phyloP scores from a whole-genome alignment of 225 moss, liverwort and hornwort genomes.

The Pseudisothecium myosuroides region DNA sequence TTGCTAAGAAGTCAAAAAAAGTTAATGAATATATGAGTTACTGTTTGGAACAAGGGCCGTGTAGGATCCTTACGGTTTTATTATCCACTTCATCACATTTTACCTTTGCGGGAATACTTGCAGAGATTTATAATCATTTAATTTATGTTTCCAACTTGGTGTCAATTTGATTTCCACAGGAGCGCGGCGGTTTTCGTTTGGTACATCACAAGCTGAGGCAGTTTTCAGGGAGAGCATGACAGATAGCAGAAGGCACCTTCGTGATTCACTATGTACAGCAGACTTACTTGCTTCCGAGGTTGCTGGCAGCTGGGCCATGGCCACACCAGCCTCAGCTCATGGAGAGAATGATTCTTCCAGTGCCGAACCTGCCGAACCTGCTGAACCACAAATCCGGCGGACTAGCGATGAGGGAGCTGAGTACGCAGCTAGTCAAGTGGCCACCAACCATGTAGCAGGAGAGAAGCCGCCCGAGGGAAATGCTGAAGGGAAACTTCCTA shows the following conservation, averaged over 20 bases:
- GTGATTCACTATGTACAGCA: slow-evolving; percentile 42
- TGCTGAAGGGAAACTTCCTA: neutral
- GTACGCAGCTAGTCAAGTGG: slow-evolving; percentile 43
- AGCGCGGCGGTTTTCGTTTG: neutral
- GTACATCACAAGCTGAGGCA: neutral
- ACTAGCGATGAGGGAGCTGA: slow-evolving; percentile 32
- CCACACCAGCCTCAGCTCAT: slow-evolving; percentile 30
- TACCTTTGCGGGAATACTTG: neutral
- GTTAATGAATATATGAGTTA: neutral
- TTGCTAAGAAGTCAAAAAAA: neutral
- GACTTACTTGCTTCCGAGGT: slow-evolving; percentile 45
- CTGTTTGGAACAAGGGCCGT: neutral
- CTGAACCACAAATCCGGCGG: slow-evolving; percentile 7
- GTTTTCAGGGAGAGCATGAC: neutral
- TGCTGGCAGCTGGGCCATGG: slow-evolving; percentile 51
- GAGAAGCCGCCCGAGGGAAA: slow-evolving; percentile 14
- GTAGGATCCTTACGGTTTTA: neutral
- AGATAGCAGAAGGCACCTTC: slow-evolving; percentile 1
- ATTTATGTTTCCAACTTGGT: neutral
- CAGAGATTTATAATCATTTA: neutral
- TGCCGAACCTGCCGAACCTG: slow-evolving; percentile 15
- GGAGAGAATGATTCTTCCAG: slow-evolving; percentile 36
- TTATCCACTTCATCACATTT: neutral
- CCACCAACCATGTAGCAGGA: slow-evolving; percentile 27
- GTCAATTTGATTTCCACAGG: neutral